A percentile compares a stretch with the other conserved stretches of the same genome.
Evolutionary conservation across 345 rosid genomes (phyloP).

Genomic region (Citrus reticulata): DNA sequence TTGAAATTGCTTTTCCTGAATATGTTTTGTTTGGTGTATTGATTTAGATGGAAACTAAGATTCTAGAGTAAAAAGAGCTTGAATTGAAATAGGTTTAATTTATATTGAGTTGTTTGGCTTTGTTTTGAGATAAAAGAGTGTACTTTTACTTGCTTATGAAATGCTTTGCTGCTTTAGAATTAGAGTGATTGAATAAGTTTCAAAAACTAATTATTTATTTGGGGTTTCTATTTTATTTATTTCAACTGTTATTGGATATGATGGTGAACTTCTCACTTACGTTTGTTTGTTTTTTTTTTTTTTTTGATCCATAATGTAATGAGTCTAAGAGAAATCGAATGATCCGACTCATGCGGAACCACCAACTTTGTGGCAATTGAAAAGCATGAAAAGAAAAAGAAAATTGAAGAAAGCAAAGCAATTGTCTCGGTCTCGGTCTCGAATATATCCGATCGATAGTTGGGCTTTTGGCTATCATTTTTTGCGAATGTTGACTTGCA

Average conservation of each 20-base stretch:
- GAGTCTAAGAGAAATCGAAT: no score
- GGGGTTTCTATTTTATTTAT: not conserved
- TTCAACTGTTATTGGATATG: not conserved
- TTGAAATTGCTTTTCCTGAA: not conserved
- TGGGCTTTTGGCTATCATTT: no score
- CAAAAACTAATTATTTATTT: not conserved
- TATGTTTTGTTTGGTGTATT: not conserved
- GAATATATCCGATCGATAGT: no score
- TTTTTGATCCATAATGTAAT: not conserved
- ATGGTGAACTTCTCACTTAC: not conserved
- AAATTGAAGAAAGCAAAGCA: no score
- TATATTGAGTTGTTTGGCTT: not conserved
- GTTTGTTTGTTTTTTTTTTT: not conserved
- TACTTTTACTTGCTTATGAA: not conserved
- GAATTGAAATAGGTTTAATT: slow-evolving; percentile 11
- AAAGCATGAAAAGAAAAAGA: no score
- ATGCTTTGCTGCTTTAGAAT: not conserved
- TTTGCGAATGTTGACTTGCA: no score
- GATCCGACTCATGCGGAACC: no score
- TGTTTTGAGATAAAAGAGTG: not conserved
- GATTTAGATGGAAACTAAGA: not conserved
- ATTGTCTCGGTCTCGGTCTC: no score
- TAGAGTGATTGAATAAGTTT: not conserved
- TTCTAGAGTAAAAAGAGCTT: not conserved
- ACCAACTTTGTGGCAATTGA: no score